Base-by-base conservation (phyloP, 2,329 filamentous ascomycete species). In the Geoglossum cookeanum region DNA sequence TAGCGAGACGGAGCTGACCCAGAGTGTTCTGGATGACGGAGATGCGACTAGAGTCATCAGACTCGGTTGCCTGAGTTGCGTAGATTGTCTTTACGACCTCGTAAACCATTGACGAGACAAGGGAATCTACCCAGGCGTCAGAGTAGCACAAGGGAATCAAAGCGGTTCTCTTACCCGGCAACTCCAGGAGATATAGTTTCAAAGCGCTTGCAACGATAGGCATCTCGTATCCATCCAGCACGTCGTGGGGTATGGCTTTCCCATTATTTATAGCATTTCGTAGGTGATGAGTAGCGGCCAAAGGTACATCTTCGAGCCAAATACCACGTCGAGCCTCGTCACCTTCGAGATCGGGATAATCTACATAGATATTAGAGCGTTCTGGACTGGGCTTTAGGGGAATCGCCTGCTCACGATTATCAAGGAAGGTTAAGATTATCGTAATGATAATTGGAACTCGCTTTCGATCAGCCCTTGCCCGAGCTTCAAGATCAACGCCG, bases 21-120 rank as follows among this genome's bases (percentile, higher is more conserved):
- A 98, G 83, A 0, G 92, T 97, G 64, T 92, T 94, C 70, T 98
- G 92, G 37, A 98, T 79, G 60, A 97, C 88, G 57, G 89, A 85
- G 61, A 98, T 79, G 56, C 92, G 85, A 11, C 87, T 83, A 55
- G 82, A 77, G 64, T 94, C 87, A 3, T 83, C 81, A 15, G 80
- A 78, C 58, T 94, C 87, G 47, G 85, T 78, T 52, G 85, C 77
- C 11, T 88, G 84, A 13, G 86, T 89, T 52, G 82, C 84, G 74
- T 98, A 98, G 62, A 98, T 94, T 1, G 89, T 97, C 72, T 95
- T 90, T 68, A 98, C 84, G 66, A 98, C 97, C 72, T 98, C 94
- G 69, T 98, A 98, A 59, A 98, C 89, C 68, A 97, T 91, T 45
- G 89, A 94, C 58, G 92, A 97, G 60, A 98, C 91, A 60, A 98